These are phyloP conservation scores for Yamadazyma triangularis DNA, from an alignment of 1,139 yeast genomes.

Conservation along the genomic window DNA sequence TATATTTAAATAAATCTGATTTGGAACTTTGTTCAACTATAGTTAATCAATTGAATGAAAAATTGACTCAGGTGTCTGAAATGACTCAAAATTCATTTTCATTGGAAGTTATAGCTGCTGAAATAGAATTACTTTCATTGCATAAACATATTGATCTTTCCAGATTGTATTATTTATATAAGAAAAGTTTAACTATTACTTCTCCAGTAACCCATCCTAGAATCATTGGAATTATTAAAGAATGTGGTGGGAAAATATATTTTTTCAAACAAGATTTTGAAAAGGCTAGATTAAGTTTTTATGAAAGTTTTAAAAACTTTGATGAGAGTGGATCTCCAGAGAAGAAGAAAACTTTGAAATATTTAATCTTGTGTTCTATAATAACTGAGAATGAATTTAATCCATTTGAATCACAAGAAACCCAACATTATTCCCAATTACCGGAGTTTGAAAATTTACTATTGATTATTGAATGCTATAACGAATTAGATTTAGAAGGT, in stretches of 20 bases:
- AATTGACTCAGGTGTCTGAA: conserved; percentile 37
- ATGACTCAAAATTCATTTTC: conserved; percentile 42
- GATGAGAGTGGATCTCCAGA: conserved; percentile 72
- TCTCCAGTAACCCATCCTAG: conserved; percentile 74
- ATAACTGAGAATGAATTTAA: conserved; percentile 61
- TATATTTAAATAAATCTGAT: conserved; percentile 36
- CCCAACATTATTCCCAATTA: conserved; percentile 41
- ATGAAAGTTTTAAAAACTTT: conserved; percentile 69
- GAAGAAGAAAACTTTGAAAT: conserved; percentile 55
- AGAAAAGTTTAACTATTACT: conserved; percentile 42
- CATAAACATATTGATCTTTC: conserved; percentile 24
- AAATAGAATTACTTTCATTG: conserved; percentile 49
- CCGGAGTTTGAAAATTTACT: conserved; percentile 31
- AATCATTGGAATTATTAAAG: conserved; percentile 65
- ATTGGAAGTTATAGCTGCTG: conserved; percentile 62
- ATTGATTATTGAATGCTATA: conserved; percentile 26
- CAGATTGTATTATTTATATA: conserved; percentile 45
- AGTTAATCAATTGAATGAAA: conserved; percentile 36
- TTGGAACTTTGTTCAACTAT: conserved; percentile 34
- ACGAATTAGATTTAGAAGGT: conserved; percentile 22
- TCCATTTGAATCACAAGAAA: conserved; percentile 62
- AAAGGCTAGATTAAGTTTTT: conserved; percentile 59
- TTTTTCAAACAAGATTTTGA: conserved; percentile 60
- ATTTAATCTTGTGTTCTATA: conserved; percentile 59
- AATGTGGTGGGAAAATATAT: conserved; percentile 70